Conservation (phyloP, 495 filamentous ascomycete species). For the Talaromyces nanjingensis region DNA sequence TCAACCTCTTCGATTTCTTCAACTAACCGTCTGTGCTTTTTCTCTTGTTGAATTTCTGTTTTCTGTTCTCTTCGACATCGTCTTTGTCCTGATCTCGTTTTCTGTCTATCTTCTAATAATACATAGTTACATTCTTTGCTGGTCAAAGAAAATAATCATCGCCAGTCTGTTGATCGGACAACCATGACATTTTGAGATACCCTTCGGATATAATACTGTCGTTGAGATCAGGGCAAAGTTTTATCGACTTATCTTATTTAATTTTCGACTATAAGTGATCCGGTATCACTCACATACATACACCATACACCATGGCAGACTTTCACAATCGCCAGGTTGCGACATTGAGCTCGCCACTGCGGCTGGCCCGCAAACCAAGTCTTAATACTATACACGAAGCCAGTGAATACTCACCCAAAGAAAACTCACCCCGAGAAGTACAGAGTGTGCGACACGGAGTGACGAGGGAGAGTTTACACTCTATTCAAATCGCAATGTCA, state of each 20-base stretch:
- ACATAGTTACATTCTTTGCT: slow-evolving; percentile 23
- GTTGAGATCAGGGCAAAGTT: slow-evolving; percentile 11
- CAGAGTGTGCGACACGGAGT: slow-evolving; percentile 6
- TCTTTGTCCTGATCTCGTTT: slow-evolving; percentile 12
- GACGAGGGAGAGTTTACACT: slow-evolving; percentile 19
- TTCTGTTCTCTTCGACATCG: slow-evolving; percentile 13
- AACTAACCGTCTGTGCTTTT: slow-evolving; percentile 18
- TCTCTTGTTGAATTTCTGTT: slow-evolving; percentile 11
- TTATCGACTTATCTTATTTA: slow-evolving; percentile 13
- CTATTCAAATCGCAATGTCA: slow-evolving; percentile 14
- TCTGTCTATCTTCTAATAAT: slow-evolving; percentile 11
- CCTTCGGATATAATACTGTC: slow-evolving; percentile 16
- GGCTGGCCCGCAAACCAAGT: slow-evolving; percentile 61
- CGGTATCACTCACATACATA: slow-evolving; percentile 16
- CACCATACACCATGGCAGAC: slow-evolving; percentile 51
- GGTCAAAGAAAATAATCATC: slow-evolving; percentile 24
- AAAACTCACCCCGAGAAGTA: slow-evolving; percentile 9
- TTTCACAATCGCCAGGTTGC: slow-evolving; percentile 48
- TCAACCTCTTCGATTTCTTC: slow-evolving; percentile 10
- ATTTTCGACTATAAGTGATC: slow-evolving; percentile 12
- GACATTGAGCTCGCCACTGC: slow-evolving; percentile 48
- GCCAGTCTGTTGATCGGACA: slow-evolving; percentile 38
- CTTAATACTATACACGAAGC: slow-evolving; percentile 88
- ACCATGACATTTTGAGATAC: slow-evolving; percentile 27
- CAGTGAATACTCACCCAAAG: slow-evolving; percentile 12